Evolutionary conservation across 176 grass and related monocot genomes (phyloP), one percentile per base, ranked within the genome.

Genomic region (Thinopyrum elongatum): DNA sequence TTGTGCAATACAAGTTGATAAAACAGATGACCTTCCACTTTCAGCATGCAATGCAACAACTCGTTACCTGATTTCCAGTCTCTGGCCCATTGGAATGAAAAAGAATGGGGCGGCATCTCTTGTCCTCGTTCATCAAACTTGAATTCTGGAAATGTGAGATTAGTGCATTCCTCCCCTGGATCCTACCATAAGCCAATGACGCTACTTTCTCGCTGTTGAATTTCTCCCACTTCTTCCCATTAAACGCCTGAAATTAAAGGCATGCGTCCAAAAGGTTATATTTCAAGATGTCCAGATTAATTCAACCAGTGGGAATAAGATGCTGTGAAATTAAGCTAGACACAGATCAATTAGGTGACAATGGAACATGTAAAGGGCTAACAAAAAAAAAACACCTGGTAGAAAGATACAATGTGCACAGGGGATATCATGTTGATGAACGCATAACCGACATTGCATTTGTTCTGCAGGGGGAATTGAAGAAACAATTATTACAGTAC

Each of bases 211-310:
- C 97, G 14, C 97, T 98, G 85, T 98, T 98, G 30, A 98, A 98
- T 82, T 98, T 98, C 87, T 98, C 97, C 97, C 97, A 98, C 88
- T 94, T 98, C 70, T 98, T 98, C 76, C 94, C 94, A 83, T 96
- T 94, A 27, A 98, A 98, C 13, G 87, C 78, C 96, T 98, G 88
- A 62, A 86, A 82, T 80, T 38, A 38, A 61, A 85, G 36, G 46
- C 13, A 41, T 21, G 33, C 11, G 25, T 57, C 25, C 15, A 58
- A 38, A 86, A 84, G 35, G 21, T 72, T 5, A 77, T 71, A 23
- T 71, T 84, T 33, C 66, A 83, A 77, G 57, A 4, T 63, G 44
- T 64, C 61, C 38, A 68, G 36, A 79, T 71, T 78, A 73, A 69
- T 9, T 79, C 7, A 28, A 63, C 30, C 10, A 59, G 46, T 27